Percentiles rank a stretch among this genome's conserved stretches.
These are phyloP conservation scores for Iris macrosiphon DNA, from an alignment of 106 monocot species.

Conservation along the genomic window DNA sequence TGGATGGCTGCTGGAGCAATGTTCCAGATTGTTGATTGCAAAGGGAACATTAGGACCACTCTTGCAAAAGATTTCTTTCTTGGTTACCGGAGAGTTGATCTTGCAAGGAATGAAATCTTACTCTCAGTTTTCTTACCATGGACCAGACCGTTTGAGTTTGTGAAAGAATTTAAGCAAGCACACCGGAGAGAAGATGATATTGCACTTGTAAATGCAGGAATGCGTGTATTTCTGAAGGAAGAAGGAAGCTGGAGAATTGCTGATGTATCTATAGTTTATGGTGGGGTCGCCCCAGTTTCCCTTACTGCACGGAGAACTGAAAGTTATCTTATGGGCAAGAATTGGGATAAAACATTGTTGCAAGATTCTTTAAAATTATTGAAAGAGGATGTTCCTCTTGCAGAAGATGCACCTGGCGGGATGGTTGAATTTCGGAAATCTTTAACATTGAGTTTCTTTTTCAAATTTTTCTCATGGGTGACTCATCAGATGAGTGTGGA, in stretches of 20 bases:
- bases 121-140: conserved; percentile 81
- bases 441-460: conserved; percentile 94
- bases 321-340: conserved; percentile 45
- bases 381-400: conserved; percentile 60
- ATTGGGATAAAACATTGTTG: conserved; percentile 62
- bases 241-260: conserved; percentile 43
- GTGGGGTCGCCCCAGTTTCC: conserved; percentile 88
- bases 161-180: conserved; percentile 97
- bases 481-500: conserved; percentile 52
- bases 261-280: conserved; percentile 81
- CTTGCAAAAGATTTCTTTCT: conserved; percentile 74
- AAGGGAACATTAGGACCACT: conserved; percentile 49
- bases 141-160: conserved; percentile 78
- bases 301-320: conserved; percentile 55
- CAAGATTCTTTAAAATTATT: conserved; percentile 46
- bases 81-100: conserved; percentile 88
- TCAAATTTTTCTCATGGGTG: conserved; percentile 92
- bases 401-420: conserved; percentile 91
- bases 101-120: conserved; percentile 60
- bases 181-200: conserved; percentile 99
- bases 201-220: conserved; percentile 97
- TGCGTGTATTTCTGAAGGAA: conserved; percentile 63
- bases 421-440: conserved; percentile 97
- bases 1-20: conserved; percentile 86
- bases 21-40: conserved; percentile 54